Evolutionary conservation across 257 asterid genomes (phyloP), one percentile per base, ranked within the genome.

Genomic region (Solanum appendiculatum): DNA sequence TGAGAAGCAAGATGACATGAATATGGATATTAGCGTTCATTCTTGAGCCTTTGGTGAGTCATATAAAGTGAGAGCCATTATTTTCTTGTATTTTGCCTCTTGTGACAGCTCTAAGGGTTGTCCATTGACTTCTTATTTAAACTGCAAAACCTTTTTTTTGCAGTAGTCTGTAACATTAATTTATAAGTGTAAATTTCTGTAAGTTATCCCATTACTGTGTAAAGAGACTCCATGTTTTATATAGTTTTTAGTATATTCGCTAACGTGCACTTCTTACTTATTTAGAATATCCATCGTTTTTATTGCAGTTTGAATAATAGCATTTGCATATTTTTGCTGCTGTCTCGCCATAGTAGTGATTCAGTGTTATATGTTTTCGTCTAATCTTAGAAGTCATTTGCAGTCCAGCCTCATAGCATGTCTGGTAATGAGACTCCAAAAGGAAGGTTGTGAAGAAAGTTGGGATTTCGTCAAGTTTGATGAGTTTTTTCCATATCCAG

Each of bases 41-140:
- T 89, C 90, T 74, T 87, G 92, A 90, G 86, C 83, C 86, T 81
- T 84, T 68, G 86, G 91, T 90, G 88, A 87, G 91, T 90, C 54
- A 68, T 89, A 69, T 85, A 84, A 39, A 87, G 31, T 60, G 86
- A 82, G 91, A 82, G 89, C 83, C 68, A 58, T 66, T 86, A 27
- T 46, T 39, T 54, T 40, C 84, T 68, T 84, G 63, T 80, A 10
- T 80, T 80, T 80, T 13, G 34, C 82, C 56, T 42, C 54, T 88
- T 86, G 69, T 39, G 85, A 80, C 66, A 80, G 85, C 85, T 80
- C 40, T 80, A 29, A 80, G 66, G 85, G 66, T 23, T 46, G 40
- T 80, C 42, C 10, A 9, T 46, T 46, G 66, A 27, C 40, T 80
- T 80, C 63, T 80, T 80, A 80, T 46, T 44, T 46, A 51, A 84